Evolutionary conservation across 441 rosid species (phyloP).

Genomic region (Euphorbia celastroides): DNA sequence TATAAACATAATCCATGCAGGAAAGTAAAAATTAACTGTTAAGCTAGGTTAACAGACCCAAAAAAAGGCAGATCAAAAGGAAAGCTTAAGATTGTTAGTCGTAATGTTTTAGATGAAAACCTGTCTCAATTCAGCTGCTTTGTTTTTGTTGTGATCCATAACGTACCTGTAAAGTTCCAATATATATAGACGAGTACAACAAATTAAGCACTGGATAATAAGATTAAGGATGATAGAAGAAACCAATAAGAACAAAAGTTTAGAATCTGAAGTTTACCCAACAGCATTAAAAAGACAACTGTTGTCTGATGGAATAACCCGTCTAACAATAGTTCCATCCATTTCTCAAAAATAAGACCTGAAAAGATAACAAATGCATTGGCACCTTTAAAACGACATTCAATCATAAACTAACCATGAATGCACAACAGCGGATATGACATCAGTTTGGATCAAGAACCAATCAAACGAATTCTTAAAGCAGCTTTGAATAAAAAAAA

Average conservation of each 20-base stretch:
- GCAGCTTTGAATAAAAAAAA: not conserved
- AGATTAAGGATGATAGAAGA: slow-evolving; percentile 6
- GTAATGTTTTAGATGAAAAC: slow-evolving; percentile 31
- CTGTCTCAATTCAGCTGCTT: slow-evolving; percentile 76
- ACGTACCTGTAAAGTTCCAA: slow-evolving; percentile 50
- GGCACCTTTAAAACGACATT: not conserved
- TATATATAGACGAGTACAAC: not conserved
- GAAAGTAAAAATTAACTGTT: not conserved
- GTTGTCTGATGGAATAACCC: slow-evolving; percentile 94
- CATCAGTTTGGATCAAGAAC: not conserved
- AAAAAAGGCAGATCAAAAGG: not conserved
- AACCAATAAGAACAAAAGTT: slow-evolving; percentile 7
- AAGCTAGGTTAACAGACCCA: not conserved
- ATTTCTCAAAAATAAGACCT: slow-evolving; percentile 33
- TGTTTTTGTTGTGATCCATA: slow-evolving; percentile 74
- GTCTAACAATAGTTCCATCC: slow-evolving; percentile 77
- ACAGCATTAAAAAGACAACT: slow-evolving; percentile 94
- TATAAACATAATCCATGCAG: not conserved
- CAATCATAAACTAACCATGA: not conserved
- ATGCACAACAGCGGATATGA: not conserved
- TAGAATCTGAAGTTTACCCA: slow-evolving; percentile 40
- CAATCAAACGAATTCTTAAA: not conserved
- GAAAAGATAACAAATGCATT: slow-evolving; percentile 17
- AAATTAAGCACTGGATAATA: not conserved
- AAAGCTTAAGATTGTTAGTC: not conserved